Evolutionary conservation across 2,329 filamentous ascomycete species (phyloP).

Genomic region (Emergomyces orientalis): DNA sequence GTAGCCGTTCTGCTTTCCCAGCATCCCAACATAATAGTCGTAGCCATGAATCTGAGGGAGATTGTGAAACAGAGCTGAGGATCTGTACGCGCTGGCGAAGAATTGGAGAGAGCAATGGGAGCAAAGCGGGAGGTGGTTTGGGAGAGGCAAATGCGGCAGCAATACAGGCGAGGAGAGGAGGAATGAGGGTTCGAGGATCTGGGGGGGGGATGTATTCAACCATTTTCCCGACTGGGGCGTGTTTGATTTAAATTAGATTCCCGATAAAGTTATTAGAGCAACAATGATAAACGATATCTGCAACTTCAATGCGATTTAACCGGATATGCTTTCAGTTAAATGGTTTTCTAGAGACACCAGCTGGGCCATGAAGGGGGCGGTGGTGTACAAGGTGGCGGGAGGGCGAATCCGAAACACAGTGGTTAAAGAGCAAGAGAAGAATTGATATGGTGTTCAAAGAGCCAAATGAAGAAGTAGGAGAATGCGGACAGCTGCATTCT

Average conservation of each 20-base stretch:
- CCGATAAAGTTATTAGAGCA: background rate
- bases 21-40: conserved; percentile 51
- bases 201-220: conserved; percentile 48
- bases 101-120: conserved; percentile 54
- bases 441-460: background rate
- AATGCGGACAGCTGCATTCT: background rate
- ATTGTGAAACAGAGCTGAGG: conserved; percentile 39
- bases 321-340: background rate
- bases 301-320: background rate
- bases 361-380: background rate
- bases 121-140: conserved; percentile 50
- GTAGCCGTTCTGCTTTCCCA: conserved; percentile 44
- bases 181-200: conserved; percentile 48
- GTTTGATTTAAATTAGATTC: background rate
- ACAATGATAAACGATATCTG: background rate
- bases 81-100: conserved; percentile 53
- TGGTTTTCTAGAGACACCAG: background rate
- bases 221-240: conserved; percentile 27
- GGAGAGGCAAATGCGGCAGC: conserved; percentile 52
- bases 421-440: background rate
- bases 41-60: conserved; percentile 47
- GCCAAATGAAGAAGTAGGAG: background rate
- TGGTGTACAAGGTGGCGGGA: background rate
- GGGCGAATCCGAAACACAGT: background rate
- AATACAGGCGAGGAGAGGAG: conserved; percentile 55